Percentiles rank a stretch among this genome's conserved stretches.
Conservation (phyloP, 169 alveolate genomes). For the Plasmodium reichenowi region DNA sequence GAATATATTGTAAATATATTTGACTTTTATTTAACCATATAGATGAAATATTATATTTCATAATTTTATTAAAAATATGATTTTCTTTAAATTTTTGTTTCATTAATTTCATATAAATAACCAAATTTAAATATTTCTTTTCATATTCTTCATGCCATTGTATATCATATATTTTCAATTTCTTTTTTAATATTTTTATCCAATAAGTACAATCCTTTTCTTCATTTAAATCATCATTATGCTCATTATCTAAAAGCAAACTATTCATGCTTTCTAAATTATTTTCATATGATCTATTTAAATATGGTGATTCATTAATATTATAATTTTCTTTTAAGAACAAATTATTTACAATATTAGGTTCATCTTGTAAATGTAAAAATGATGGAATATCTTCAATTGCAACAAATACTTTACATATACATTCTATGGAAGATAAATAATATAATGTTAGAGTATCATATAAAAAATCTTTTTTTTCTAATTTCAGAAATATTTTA, state of each 20-base stretch:
- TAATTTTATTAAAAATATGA: slow-evolving; percentile 27
- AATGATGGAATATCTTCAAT: slow-evolving; percentile 68
- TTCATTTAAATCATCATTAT: not conserved
- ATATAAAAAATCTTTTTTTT: slow-evolving; percentile 26
- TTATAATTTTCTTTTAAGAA: no score
- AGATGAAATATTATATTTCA: slow-evolving; percentile 51
- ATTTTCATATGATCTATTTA: slow-evolving; percentile 1
- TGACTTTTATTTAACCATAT: slow-evolving; percentile 70
- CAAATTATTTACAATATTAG: no score
- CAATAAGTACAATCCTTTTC: not conserved
- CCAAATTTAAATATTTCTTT: slow-evolving; percentile 48
- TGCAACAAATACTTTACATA: slow-evolving; percentile 23
- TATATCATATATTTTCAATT: slow-evolving; percentile 64
- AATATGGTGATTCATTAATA: not conserved
- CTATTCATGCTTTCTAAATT: not conserved
- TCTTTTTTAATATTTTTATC: slow-evolving; percentile 23
- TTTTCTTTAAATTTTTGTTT: slow-evolving; percentile 46
- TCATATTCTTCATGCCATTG: slow-evolving; percentile 75
- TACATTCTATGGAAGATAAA: slow-evolving; percentile 42
- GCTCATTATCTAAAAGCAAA: not conserved
- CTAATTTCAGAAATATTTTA: slow-evolving; percentile 20
- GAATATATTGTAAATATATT: slow-evolving; percentile 60
- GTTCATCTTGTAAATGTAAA: slow-evolving; percentile 30
- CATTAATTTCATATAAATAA: slow-evolving; percentile 24
- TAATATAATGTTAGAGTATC: slow-evolving; percentile 39